Evolutionary conservation across 169 alveolate genomes (phyloP).

Genomic region (Cryptosporidium parvum): DNA sequence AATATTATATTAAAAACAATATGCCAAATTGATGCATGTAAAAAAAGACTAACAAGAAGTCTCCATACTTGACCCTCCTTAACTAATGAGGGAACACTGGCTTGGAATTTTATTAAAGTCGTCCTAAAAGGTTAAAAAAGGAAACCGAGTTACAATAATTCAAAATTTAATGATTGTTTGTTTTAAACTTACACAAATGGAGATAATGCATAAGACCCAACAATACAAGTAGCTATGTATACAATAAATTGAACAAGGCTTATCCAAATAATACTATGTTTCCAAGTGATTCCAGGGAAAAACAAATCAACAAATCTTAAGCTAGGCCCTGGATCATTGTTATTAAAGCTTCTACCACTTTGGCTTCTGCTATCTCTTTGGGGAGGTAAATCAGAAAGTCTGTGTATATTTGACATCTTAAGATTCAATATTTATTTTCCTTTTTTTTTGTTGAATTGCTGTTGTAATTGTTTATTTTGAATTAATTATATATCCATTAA

Average conservation of each 20-base stretch:
- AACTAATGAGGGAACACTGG: constrained; percentile 82
- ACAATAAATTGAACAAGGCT: constrained; percentile 57
- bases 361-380: constrained; percentile 29
- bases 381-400: constrained; percentile 66
- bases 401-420: constrained; percentile 67
- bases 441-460: not conserved
- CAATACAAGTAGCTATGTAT: constrained; percentile 53
- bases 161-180: not conserved
- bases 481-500: constrained; percentile 15
- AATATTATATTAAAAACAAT: constrained; percentile 86
- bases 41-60: constrained; percentile 82
- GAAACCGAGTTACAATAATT: not conserved
- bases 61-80: constrained; percentile 87
- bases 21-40: constrained; percentile 86
- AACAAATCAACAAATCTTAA: constrained; percentile 60
- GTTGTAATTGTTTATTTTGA: not conserved
- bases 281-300: constrained; percentile 70
- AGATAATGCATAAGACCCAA: constrained; percentile 65
- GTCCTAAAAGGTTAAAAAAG: constrained; percentile 75
- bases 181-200: constrained; percentile 71
- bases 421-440: not conserved
- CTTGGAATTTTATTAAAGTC: constrained; percentile 79
- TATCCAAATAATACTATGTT: constrained; percentile 69
- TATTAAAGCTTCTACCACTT: not conserved
- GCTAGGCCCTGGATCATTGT: constrained; percentile 31